These are phyloP conservation scores for Colletotrichum eleusines DNA, from an alignment of 2,329 filamentous ascomycete genomes.

Conservation along the genomic window DNA sequence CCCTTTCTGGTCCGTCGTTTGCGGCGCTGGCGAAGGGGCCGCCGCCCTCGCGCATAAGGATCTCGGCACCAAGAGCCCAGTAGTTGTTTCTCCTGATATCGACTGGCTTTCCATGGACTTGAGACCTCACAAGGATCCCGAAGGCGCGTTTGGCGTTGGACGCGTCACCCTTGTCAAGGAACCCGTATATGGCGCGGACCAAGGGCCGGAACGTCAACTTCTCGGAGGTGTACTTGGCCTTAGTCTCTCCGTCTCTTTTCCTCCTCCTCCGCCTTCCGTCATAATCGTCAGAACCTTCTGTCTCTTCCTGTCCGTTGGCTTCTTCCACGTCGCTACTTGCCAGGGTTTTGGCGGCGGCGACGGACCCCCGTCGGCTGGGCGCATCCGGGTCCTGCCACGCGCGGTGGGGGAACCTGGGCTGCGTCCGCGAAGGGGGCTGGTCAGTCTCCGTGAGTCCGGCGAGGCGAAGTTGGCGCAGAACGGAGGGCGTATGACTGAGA, in stretches of 20 bases:
- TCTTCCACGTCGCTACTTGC: slow-evolving; percentile 25
- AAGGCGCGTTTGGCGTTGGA: slow-evolving; percentile 79
- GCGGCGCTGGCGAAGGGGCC: slow-evolving; percentile 22
- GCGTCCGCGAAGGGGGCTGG: slow-evolving; percentile 53
- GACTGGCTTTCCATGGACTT: slow-evolving; percentile 65
- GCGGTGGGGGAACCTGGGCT: slow-evolving; percentile 66
- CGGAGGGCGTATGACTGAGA: slow-evolving; percentile 63
- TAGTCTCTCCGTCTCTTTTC: slow-evolving; percentile 42
- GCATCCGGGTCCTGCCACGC: slow-evolving; percentile 34
- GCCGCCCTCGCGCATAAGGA: slow-evolving; percentile 74
- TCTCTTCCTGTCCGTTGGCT: neutral
- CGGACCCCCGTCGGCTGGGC: neutral
- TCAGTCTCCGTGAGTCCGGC: slow-evolving; percentile 66
- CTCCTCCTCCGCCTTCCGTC: slow-evolving; percentile 26
- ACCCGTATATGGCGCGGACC: slow-evolving; percentile 74
- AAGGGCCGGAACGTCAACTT: slow-evolving; percentile 40
- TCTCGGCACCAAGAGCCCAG: slow-evolving; percentile 89
- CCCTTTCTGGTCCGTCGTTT: slow-evolving; percentile 31
- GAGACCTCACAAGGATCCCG: slow-evolving; percentile 70
- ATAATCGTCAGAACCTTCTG: slow-evolving; percentile 22
- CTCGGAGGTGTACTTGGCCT: slow-evolving; percentile 38
- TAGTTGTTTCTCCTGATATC: slow-evolving; percentile 77
- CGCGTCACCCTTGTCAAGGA: slow-evolving; percentile 78
- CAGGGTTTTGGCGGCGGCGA: slow-evolving; percentile 1
- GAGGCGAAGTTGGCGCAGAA: slow-evolving; percentile 64